Evolutionary conservation across 345 rosid species (phyloP), one percentile per base, ranked within the genome.

Genomic region (Lenwebbia sp.): DNA sequence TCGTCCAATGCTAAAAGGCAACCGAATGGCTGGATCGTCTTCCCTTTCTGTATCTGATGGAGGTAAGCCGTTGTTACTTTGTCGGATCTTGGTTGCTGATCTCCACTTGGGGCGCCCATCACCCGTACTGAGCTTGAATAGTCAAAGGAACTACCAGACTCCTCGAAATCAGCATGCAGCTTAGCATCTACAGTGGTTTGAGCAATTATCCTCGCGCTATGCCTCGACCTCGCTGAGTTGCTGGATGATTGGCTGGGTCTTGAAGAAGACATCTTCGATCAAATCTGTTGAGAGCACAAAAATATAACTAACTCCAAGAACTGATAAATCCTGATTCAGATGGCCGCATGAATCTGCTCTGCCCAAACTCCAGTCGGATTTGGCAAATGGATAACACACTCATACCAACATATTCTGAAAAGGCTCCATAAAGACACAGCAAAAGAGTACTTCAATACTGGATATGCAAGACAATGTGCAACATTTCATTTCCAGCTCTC

Each of bases 1-100:
- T 96, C 98, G 76, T 97, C 97, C 82, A 97, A 90, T 81, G 99
- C 99, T 58, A 97, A 92, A 91, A 97, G 92, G 91, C 99, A 97
- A 52, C 99, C 99, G 44, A 97, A 96, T 33, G 99, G 98, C 91
- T 97, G 99, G 90, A 97, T 96, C 87, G 88, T 89, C 93, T 95
- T 96, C 87, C 98, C 98, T 89, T 97, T 97, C 90, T 97, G 99
- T 90, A 96, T 94, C 87, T 97, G 98, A 90, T 94, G 95, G 87
- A 97, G 99, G 91, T 96, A 97, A 47, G 98, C 91, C 6, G 98
- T 91, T 87, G 98, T 97, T 84, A 94, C 95, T 85, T 90, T 95
- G 93, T 97, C 96, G 49, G 99, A 93, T 76, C 92, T 93, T 8
- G 96, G 98, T 62, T 90, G 94, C 49, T 87, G 91, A 78, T 90